A percentile compares a stretch with the other conserved stretches of the same genome.
Conservation (phyloP, 176 grass and related monocot species). For the Zea mays region Zm-B73-REFERENCE-NAM-5.0 NC_050098.1:65239501-65240000, state of each 20-base stretch:
- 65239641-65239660: slow-evolving; percentile 54
- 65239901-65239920: neutral
- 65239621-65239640: slow-evolving; percentile 39
- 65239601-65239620: neutral
- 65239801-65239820: neutral
- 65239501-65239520: slow-evolving; percentile 40
- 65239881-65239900: neutral
- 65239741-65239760: slow-evolving; percentile 61
- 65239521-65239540: slow-evolving; percentile 35
- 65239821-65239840: neutral
- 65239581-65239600: slow-evolving; percentile 39
- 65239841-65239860: neutral
- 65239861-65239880: neutral
- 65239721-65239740: slow-evolving; percentile 39
- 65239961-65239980: neutral
- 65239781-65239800: slow-evolving; percentile 56
- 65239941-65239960: neutral
- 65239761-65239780: slow-evolving; percentile 69
- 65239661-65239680: slow-evolving; percentile 43
- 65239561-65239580: slow-evolving; percentile 61
- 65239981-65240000: neutral
- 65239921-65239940: neutral
- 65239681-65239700: neutral
- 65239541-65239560: slow-evolving; percentile 32
- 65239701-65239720: neutral